Conservation (phyloP, 2,329 filamentous ascomycete species). For the Neodidymelliopsis sp. region DNA sequence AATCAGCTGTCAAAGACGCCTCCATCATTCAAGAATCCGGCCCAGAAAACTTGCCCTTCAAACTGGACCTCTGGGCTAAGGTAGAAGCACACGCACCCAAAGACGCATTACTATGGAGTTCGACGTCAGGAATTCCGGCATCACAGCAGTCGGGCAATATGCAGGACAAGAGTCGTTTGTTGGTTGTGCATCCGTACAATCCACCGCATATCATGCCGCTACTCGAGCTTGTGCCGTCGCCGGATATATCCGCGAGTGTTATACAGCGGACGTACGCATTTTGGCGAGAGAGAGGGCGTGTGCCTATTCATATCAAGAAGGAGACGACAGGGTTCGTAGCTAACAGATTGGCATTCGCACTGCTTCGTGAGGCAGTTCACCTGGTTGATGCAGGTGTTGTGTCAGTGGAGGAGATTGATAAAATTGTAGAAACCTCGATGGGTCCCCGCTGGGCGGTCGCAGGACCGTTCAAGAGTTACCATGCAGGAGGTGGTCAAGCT, state of each 20-base stretch:
- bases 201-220: constrained; percentile 69
- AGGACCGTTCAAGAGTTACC: constrained; percentile 66
- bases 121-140: constrained; percentile 65
- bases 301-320: constrained; percentile 60
- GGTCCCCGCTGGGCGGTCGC: constrained; percentile 41
- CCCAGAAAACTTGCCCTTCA: constrained; percentile 62
- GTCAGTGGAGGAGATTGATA: constrained; percentile 61
- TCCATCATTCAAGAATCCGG: constrained; percentile 67
- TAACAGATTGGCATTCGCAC: constrained; percentile 64
- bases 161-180: constrained; percentile 54
- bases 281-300: constrained; percentile 53
- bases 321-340: constrained; percentile 65
- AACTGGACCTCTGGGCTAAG: constrained; percentile 59
- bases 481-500: constrained; percentile 63
- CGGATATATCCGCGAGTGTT: constrained; percentile 49
- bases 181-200: constrained; percentile 69
- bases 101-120: constrained; percentile 63
- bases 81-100: constrained; percentile 57
- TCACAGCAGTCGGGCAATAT: constrained; percentile 57
- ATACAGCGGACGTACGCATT: constrained; percentile 55
- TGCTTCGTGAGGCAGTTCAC: constrained; percentile 63
- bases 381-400: constrained; percentile 63
- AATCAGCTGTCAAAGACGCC: constrained; percentile 55
- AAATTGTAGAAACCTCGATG: constrained; percentile 49
- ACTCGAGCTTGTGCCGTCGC: constrained; percentile 64